Evolutionary conservation across 73 alveolate genomes (phyloP).

Genomic region (Tetrahymena elliotti): DNA sequence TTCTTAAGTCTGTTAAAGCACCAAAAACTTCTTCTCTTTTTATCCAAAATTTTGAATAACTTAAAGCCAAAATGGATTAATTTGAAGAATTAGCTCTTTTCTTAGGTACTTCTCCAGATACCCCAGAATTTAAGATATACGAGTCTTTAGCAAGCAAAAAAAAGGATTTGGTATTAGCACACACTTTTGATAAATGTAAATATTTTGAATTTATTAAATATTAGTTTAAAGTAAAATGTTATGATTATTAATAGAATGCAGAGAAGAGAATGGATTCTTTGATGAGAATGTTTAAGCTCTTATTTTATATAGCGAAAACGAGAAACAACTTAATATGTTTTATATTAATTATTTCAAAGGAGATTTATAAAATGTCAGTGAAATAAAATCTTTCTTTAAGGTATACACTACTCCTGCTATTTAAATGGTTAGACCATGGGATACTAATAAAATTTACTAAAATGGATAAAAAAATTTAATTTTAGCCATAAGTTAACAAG

Average conservation of each 20-base stretch:
- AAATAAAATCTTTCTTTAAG: neutral
- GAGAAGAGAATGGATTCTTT: neutral
- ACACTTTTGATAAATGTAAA: neutral
- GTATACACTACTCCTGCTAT: neutral
- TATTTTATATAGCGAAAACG: neutral
- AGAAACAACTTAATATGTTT: neutral
- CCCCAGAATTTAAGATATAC: neutral
- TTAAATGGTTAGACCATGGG: neutral
- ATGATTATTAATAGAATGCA: neutral
- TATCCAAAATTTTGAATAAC: neutral
- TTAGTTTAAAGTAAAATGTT: too few relatives aligned
- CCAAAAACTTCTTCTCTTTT: neutral
- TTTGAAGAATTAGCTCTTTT: neutral
- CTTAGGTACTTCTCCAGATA: neutral
- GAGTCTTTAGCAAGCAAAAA: neutral
- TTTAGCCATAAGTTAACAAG: neutral
- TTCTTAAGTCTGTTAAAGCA: neutral
- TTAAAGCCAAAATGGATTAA: neutral
- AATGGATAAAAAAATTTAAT: neutral
- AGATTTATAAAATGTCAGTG: neutral
- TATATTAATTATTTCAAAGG: neutral
- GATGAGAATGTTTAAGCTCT: neutral
- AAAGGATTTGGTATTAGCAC: neutral
- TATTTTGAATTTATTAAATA: too few relatives aligned
- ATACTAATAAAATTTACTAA: neutral